A percentile compares a stretch with the other conserved stretches of the same genome.
Evolutionary conservation across 371 early-diverging fungal species (phyloP).

Genomic region (Haplosporangium sp.): DNA sequence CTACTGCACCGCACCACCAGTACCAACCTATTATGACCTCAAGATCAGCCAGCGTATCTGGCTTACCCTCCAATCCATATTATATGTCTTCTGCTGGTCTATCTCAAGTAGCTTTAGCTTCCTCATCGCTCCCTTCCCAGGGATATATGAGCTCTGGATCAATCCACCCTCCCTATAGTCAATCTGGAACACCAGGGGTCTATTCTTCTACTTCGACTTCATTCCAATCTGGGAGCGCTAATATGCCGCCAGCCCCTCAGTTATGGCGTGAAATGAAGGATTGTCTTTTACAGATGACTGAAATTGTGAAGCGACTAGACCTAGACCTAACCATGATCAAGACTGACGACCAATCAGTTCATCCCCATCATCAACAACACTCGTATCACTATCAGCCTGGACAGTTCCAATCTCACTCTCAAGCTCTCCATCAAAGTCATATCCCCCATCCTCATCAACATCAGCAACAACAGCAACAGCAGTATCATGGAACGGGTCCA

Average conservation of each 20-base stretch:
- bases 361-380: conserved; percentile 14
- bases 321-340: conserved; percentile 48
- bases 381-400: conserved; percentile 15
- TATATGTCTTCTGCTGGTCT: neutral
- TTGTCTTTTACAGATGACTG: conserved; percentile 50
- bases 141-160: conserved; percentile 28
- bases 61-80: conserved; percentile 17
- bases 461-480: neutral
- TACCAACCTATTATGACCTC: conserved; percentile 37
- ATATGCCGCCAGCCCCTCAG: conserved; percentile 20
- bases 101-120: neutral
- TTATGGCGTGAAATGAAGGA: conserved; percentile 52
- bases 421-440: conserved; percentile 18
- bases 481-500: conserved; percentile 15
- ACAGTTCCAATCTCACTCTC: conserved; percentile 16
- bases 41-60: conserved; percentile 45
- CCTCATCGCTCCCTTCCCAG: conserved; percentile 42
- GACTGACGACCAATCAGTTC: conserved; percentile 24
- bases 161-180: conserved; percentile 9
- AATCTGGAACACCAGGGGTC: conserved; percentile 14
- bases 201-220: conserved; percentile 18
- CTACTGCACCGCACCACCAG: neutral
- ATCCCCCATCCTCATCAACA: conserved; percentile 25
- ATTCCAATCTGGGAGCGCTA: conserved; percentile 14
- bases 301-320: conserved; percentile 50